phyloP scores from a whole-genome alignment of 2,329 filamentous ascomycete species.

The Fusarium sp. region DNA sequence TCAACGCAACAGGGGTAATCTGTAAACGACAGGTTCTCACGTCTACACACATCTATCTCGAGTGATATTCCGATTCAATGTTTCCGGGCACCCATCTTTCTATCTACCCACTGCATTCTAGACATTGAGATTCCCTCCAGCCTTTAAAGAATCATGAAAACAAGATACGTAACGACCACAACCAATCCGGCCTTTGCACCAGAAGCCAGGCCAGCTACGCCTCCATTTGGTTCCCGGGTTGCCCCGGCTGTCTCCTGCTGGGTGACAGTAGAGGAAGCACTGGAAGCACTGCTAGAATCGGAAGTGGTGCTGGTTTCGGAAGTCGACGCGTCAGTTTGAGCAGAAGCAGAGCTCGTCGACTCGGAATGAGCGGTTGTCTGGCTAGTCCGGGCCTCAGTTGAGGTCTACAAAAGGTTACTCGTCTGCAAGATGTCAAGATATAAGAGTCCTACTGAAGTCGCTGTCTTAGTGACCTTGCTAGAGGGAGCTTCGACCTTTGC shows the following conservation, averaged over 20 bases:
- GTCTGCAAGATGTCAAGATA: neutral
- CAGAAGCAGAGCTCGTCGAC: neutral
- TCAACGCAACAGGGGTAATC: neutral
- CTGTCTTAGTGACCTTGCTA: accelerated
- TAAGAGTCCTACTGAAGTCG: neutral
- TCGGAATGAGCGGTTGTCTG: neutral
- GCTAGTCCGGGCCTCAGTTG: neutral
- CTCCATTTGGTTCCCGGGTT: neutral
- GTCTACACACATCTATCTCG: neutral
- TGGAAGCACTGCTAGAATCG: neutral
- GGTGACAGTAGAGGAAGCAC: neutral
- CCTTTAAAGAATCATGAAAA: neutral
- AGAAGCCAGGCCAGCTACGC: too few relatives aligned
- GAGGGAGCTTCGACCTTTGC: neutral
- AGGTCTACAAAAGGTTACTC: neutral
- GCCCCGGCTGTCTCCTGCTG: neutral
- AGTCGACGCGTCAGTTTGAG: neutral
- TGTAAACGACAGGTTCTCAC: neutral
- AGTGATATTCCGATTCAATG: neutral
- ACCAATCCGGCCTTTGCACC: neutral
- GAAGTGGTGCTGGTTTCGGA: neutral
- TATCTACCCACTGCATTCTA: neutral
- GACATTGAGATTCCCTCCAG: accelerated
- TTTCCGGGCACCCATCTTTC: accelerated
- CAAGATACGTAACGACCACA: neutral